A percentile compares a stretch with the other conserved stretches of the same genome.
Conservation (phyloP, 2,329 filamentous ascomycete genomes). For the Eutypella sp. region DNA sequence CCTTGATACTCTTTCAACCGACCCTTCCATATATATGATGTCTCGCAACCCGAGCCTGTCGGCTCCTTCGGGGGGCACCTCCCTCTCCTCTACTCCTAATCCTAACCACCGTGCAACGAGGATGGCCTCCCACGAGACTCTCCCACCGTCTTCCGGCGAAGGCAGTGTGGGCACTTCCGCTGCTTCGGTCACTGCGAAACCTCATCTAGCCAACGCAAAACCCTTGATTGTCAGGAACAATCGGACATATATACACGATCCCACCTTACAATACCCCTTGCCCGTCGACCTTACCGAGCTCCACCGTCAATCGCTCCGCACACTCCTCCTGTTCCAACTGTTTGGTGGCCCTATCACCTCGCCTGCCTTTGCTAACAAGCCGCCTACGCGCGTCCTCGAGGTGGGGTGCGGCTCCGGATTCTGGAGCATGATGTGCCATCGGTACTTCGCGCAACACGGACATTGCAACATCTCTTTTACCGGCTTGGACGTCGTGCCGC, state of each 20-base stretch:
- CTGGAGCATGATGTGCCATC: conserved; percentile 85
- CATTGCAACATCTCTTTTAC: conserved; percentile 70
- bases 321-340: conserved; percentile 73
- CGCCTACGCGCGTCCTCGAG: conserved; percentile 76
- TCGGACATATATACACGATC: conserved; percentile 76
- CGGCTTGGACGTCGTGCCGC: conserved; percentile 73
- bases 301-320: conserved; percentile 80
- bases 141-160: conserved; percentile 37
- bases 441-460: conserved; percentile 67
- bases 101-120: conserved; percentile 37
- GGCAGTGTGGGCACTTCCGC: conserved; percentile 28
- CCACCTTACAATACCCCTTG: conserved; percentile 70
- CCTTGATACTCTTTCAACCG: conserved; percentile 11
- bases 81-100: conserved; percentile 16
- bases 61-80: conserved; percentile 35
- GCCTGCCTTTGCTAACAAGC: conserved; percentile 57
- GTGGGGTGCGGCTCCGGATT: conserved; percentile 83
- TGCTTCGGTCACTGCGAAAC: conserved; percentile 19
- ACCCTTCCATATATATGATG: conserved; percentile 22
- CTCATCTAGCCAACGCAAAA: conserved; percentile 25
- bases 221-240: conserved; percentile 72
- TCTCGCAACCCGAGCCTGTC: conserved; percentile 42
- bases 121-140: conserved; percentile 43
- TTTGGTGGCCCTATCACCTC: conserved; percentile 78
- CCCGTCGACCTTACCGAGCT: conserved; percentile 84